These are phyloP conservation scores for Cordyceps militaris DNA, from an alignment of 2,329 filamentous ascomycete species.

Conservation along the genomic window DNA sequence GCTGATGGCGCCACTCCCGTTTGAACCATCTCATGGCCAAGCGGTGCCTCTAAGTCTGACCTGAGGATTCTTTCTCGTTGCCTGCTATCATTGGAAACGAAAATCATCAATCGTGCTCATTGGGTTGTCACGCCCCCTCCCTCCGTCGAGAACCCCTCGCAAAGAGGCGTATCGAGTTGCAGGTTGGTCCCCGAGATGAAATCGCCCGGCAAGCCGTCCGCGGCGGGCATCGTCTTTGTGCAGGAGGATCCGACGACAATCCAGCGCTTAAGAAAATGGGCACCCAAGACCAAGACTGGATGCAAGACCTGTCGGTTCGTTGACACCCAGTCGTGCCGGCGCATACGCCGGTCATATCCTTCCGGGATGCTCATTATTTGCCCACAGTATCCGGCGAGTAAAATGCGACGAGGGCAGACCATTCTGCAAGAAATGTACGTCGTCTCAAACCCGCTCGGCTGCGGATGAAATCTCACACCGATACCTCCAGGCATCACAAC, in stretches of 20 bases:
- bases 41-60: background rate
- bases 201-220: background rate
- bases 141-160: background rate
- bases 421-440: conserved; percentile 7
- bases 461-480: background rate
- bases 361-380: background rate
- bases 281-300: conserved; percentile 8
- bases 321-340: background rate
- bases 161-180: too few relatives aligned
- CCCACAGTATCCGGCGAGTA: background rate
- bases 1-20: background rate
- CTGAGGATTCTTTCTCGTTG: background rate
- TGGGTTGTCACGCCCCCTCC: background rate
- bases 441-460: background rate
- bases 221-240: background rate
- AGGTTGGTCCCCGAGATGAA: conserved; percentile 4
- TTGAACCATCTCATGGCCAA: background rate
- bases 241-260: conserved; percentile 5
- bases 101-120: background rate
- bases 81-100: background rate
- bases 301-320: conserved; percentile 12
- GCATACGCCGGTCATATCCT: background rate
- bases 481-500: background rate
- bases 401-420: conserved; percentile 9
- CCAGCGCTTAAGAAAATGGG: conserved; percentile 5